Base-by-base conservation (phyloP, 208 protist species). In the Wallacemonas sp. region DNA sequence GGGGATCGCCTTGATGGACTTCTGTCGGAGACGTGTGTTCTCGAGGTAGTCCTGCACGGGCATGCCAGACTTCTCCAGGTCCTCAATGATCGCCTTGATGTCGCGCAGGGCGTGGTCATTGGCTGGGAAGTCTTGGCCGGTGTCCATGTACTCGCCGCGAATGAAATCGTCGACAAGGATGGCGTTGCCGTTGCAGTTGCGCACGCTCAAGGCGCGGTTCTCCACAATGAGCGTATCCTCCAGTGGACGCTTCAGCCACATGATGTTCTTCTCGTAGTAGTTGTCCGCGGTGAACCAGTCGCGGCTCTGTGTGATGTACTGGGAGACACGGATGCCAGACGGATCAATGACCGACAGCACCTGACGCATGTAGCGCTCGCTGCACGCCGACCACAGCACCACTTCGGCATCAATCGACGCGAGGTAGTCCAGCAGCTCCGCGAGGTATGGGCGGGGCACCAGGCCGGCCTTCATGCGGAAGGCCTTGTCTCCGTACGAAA, bases 401-500 rank as follows among this genome's bases (percentile, higher is more conserved):
- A 96, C 91, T 76, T 96, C 87, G 16, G 91, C 91, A 48, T 94
- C 88, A 57, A 96, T 94, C 3, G 72, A 77, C 3, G 74, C 76
- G 25, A 96, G 82, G 78, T 92, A 96, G 72, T 96, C 91, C 4
- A 96, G 76, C 55, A 96, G 75, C 72, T 94, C 91, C 2, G 86
- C 91, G 3, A 94, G 67, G 70, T 96, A 89, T 14, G 91, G 91
- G 10, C 91, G 76, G 4, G 84, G 68, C 18, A 96, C 82, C 26
- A 96, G 67, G 10, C 87, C 87, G 5, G 91, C 91, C 67, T 89
- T 87, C 63, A 94, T 81, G 25, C 87, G 91, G 62, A 91, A 96
- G 0, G 91, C 91, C 77, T 96, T 96, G 69, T 96, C 91, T 25
- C 91, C 87, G 61, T 91, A 96, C n/a, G 91, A 96, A 2, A 96